Conservation (phyloP, 495 filamentous ascomycete species). For the Mycothermus thermophilus region DNA sequence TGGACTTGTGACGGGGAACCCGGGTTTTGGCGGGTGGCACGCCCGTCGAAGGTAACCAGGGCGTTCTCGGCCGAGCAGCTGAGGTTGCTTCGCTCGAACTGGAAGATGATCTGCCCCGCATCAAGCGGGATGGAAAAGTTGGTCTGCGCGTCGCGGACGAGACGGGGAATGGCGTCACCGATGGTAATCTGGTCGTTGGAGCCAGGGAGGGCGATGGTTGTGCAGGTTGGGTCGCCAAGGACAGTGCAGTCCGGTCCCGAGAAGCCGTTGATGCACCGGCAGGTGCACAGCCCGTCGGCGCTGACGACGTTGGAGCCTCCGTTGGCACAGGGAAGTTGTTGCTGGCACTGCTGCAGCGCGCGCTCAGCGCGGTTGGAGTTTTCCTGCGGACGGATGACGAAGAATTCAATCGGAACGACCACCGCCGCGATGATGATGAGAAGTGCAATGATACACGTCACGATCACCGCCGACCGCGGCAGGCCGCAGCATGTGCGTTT, state of each 20-base stretch:
- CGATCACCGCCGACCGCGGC: conserved; percentile 62
- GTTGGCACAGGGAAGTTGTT: conserved; percentile 52
- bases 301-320: conserved; percentile 62
- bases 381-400: conserved; percentile 48
- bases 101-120: conserved; percentile 48
- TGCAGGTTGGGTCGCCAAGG: conserved; percentile 51
- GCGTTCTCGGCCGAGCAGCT: conserved; percentile 74
- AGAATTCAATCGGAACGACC: conserved; percentile 70
- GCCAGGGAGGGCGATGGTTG: conserved; percentile 46
- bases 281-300: conserved; percentile 57
- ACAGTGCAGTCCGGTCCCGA: conserved; percentile 61
- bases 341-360: conserved; percentile 37
- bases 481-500: conserved; percentile 56
- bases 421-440: conserved; percentile 66
- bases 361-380: conserved; percentile 16
- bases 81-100: conserved; percentile 60
- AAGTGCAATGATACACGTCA: conserved; percentile 53
- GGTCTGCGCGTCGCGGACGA: conserved; percentile 47
- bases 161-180: conserved; percentile 58
- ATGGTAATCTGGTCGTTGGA: conserved; percentile 43
- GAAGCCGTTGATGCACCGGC: conserved; percentile 76
- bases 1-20: conserved; percentile 9
- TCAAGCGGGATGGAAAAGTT: conserved; percentile 69
- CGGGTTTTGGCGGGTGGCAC: conserved; percentile 24
- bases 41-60: conserved; percentile 64